These are phyloP conservation scores for Metschnikowia vanudenii DNA, from an alignment of 805 yeast species.

Conservation along the genomic window DNA sequence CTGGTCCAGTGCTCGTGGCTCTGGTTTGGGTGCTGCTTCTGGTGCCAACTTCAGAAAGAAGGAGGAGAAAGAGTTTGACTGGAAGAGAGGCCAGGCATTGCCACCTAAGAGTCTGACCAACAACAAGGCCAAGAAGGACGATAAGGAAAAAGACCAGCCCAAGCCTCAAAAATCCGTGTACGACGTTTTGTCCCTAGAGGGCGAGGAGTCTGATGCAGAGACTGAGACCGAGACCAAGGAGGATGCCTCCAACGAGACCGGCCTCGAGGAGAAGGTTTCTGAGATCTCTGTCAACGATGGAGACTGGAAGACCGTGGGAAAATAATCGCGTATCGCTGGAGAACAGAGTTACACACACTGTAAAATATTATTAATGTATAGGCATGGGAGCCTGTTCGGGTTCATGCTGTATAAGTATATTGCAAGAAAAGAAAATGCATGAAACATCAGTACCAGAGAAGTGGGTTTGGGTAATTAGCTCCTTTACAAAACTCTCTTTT, in stretches of 20 bases:
- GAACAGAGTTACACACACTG: conserved; percentile 4
- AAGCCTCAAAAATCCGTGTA: conserved; percentile 22
- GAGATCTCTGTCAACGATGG: conserved; percentile 14
- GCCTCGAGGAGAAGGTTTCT: conserved; percentile 17
- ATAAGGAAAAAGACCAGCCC: conserved; percentile 12
- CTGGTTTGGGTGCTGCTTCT: conserved; percentile 7
- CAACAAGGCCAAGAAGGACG: conserved; percentile 10
- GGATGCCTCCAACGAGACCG: conserved; percentile 10
- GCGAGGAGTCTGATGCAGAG: conserved; percentile 14
- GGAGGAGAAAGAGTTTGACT: conserved; percentile 34
- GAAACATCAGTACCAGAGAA: background rate
- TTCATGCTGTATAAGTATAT: conserved; percentile 5
- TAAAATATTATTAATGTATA: conserved; percentile 6
- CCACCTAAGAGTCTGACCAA: conserved; percentile 14
- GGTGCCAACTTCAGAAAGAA: conserved; percentile 19
- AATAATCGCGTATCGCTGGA: conserved; percentile 4
- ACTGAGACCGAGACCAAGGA: background rate
- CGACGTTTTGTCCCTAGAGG: conserved; percentile 21
- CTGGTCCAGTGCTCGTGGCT: conserved; percentile 26
- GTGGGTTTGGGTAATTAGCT: too few relatives aligned
- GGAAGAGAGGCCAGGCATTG: conserved; percentile 40
- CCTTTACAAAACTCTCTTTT: too few relatives aligned
- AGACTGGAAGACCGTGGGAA: conserved; percentile 13
- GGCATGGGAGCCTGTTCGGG: background rate
- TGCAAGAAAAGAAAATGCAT: conserved; percentile 1